Evolutionary conservation across 139 green algal genomes (phyloP), one percentile per base, ranked within the genome.

Genomic region (Ettlia oleoabundans): DNA sequence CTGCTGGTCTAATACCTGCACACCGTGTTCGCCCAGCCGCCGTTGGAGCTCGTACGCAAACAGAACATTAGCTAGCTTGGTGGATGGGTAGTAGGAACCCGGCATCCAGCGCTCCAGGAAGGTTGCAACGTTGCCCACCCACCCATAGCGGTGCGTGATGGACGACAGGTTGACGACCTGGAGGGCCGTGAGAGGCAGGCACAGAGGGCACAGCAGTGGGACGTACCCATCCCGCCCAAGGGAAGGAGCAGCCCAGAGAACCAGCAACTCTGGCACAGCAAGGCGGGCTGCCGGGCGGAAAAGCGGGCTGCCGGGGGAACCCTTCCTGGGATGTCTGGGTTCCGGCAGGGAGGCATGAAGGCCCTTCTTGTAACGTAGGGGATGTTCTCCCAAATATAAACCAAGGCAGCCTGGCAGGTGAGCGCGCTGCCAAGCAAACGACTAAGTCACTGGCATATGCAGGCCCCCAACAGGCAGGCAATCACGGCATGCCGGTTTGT

Each of bases 61-160:
- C 6, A 93, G 73, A 24, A 91, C 93, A 73, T 95, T 92, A 37
- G 68, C 86, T 65, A 92, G 74, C 71, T 92, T 92, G 42, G 86
- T 86, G 58, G 67, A 65, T 3, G 72, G 33, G 74, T 89, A 89
- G 26, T 76, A 62, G 38, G 35, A 38, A 19, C 47, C 75, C 15
- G 72, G 69, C 22, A 43, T 63, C 78, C 75, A 81, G n/a, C 38
- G 42, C 38, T 51, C 13, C 53, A 91, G 78, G 74, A 90, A 91
- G 55, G 38, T 42, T n/a, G 38, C 42, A 33, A 77, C n/a, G 43
- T 78, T 43, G 28, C 35, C 41, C 33, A 89, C 66, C 26, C 74
- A 71, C 37, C 68, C 80, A 26, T 78, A 86, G 58, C 88, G 85
- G 51, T 91, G 87, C 7, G 81, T 91, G 9, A 92, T 55, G 0